Base-by-base conservation (phyloP, 495 filamentous ascomycete genomes). In the Hypoxylon lenormandii region DNA sequence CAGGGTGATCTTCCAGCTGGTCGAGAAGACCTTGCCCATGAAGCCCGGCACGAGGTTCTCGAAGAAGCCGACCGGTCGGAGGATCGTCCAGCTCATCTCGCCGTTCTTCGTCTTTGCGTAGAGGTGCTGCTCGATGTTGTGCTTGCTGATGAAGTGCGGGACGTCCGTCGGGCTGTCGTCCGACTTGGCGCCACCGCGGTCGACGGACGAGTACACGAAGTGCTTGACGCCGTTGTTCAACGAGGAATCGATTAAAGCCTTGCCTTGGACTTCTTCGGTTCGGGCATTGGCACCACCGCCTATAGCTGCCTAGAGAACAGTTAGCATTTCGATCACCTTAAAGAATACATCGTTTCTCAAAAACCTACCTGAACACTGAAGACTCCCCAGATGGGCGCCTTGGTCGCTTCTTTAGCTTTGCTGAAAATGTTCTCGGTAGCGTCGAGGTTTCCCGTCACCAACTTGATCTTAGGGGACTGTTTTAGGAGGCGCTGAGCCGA, bases 201-300 rank as follows among this genome's bases (percentile, higher is more conserved):
- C 88, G 7, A 89, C 86, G n/a, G 83, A 86, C 10, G 78, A 79
- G 73, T 89, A 90, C 5, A 90, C 82, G 60, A 90, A 87, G 69
- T 82, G 77, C 57, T 81, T 80, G 53, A 89, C 86, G 18, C 81
- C 77, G n/a, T 84, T 68, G 48, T 81, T 80, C 46, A 89, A 37
- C 2, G 83, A 75, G 4, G 77, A 82, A 40, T 90, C 86, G 49
- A 90, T 70, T 5, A 91, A 74, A 3, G 71, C 79, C 47, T 82
- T 88, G 42, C 88, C 88, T 69, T 90, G 87, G 6, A 53, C 54
- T 59, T 83, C 80, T 78, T 91, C 88, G 36, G 49, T 58, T 28
- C 74, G 74, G 21, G 69, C 36, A 12, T 57, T 79, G 13, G 72
- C 76, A 40, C 77, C 78, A 16, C 66, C 76, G 46, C 78, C 77